Percentiles rank a stretch among this genome's conserved stretches.
Conservation (phyloP, 148 eudicot genomes). For the Cornus florida region DNA sequence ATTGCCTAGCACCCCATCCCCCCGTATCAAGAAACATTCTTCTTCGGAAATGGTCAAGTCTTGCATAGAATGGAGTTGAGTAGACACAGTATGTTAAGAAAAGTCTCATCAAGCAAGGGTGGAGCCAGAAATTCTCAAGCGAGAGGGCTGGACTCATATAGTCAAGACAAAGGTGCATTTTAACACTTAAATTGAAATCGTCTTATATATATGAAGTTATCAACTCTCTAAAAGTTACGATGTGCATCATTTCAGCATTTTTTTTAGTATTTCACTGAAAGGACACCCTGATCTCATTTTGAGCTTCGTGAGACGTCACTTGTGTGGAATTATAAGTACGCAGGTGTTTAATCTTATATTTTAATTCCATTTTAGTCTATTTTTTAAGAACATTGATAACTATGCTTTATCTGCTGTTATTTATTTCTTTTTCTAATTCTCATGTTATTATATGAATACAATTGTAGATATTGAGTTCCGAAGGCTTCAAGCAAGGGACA, state of each 20-base stretch:
- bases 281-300: slow-evolving; percentile 74
- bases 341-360: slow-evolving; percentile 43
- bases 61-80: neutral
- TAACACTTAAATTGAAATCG: neutral
- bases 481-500: slow-evolving; percentile 73
- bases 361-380: neutral
- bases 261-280: slow-evolving; percentile 79
- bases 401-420: neutral
- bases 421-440: too few relatives aligned
- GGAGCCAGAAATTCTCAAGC: too few relatives aligned
- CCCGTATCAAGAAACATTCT: neutral
- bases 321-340: slow-evolving; percentile 74
- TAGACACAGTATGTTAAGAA: neutral
- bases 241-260: slow-evolving; percentile 58
- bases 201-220: neutral
- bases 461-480: slow-evolving; percentile 67
- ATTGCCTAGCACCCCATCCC: neutral
- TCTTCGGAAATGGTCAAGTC: neutral
- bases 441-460: neutral
- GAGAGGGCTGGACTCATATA: too few relatives aligned
- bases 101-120: neutral
- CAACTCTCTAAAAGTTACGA: neutral
- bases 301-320: slow-evolving; percentile 85
- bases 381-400: neutral
- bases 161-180: slow-evolving; percentile 55